Percentiles rank a stretch among this genome's conserved stretches.
phyloP scores from a whole-genome alignment of 176 grass and related monocot species.

The Luzula sylvatica region DNA sequence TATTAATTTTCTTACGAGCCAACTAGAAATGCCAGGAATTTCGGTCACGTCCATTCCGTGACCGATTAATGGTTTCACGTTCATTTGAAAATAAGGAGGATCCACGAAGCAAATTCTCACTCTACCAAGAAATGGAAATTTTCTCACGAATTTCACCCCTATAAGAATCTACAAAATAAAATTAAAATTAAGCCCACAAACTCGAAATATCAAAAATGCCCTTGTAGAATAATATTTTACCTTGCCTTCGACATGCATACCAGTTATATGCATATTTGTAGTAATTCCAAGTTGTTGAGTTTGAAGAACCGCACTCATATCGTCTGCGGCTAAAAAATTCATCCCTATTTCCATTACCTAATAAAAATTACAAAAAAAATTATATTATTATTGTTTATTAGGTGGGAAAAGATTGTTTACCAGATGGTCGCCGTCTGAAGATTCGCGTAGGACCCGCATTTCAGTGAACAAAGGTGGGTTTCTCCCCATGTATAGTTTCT shows the following conservation, averaged over 20 bases:
- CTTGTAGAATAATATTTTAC: slow-evolving; percentile 26
- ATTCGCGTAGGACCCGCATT: slow-evolving; percentile 70
- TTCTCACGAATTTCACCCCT: slow-evolving; percentile 82
- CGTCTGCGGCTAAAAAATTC: slow-evolving; percentile 85
- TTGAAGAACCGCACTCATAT: slow-evolving; percentile 85
- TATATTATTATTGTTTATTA: neutral
- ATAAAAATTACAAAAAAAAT: neutral
- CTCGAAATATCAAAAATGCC: neutral
- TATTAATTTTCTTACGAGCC: slow-evolving; percentile 55
- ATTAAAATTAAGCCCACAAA: neutral
- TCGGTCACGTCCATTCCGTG: slow-evolving; percentile 90
- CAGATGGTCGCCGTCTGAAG: slow-evolving; percentile 92
- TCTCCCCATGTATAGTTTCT: slow-evolving; percentile 92
- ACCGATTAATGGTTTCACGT: slow-evolving; percentile 77
- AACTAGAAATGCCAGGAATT: slow-evolving; percentile 88
- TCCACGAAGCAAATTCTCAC: slow-evolving; percentile 89
- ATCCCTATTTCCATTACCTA: slow-evolving; percentile 94
- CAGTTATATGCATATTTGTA: slow-evolving; percentile 86
- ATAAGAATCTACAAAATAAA: slow-evolving; percentile 56
- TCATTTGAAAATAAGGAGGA: slow-evolving; percentile 98
- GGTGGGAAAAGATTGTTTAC: slow-evolving; percentile 24
- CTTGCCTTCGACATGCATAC: slow-evolving; percentile 98
- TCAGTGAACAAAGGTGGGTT: slow-evolving; percentile 70
- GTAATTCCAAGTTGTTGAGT: slow-evolving; percentile 76
- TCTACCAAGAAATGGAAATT: slow-evolving; percentile 87